Evolutionary conservation across 345 rosid genomes (phyloP).

Genomic region (Carallia pectinifolia): DNA sequence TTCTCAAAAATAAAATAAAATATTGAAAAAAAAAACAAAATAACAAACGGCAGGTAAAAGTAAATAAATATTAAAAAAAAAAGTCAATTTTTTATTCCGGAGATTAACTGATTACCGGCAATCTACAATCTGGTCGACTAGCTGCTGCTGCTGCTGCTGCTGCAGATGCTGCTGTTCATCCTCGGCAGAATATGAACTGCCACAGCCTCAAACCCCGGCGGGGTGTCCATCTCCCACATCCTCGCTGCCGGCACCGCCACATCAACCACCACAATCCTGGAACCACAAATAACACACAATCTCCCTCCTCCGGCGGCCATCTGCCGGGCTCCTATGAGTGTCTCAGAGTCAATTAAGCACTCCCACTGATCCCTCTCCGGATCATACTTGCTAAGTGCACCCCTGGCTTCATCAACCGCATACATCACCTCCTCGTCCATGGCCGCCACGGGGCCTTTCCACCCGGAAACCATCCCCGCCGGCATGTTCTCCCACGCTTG

Average conservation of each 20-base stretch:
- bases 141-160: too few relatives aligned
- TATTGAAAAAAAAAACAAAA: too few relatives aligned
- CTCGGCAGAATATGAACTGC: conserved; percentile 45
- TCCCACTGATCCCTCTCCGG: conserved; percentile 40
- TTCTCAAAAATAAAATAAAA: too few relatives aligned
- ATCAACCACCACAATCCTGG: conserved; percentile 40
- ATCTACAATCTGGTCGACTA: not conserved
- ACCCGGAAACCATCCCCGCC: conserved; percentile 45
- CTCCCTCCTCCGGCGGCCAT: conserved; percentile 42
- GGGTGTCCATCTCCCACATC: conserved; percentile 33
- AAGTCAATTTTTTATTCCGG: too few relatives aligned
- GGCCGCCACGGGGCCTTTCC: conserved; percentile 54
- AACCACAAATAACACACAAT: conserved; percentile 35
- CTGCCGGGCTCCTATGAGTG: conserved; percentile 40
- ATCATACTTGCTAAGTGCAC: conserved; percentile 36
- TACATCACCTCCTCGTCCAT: conserved; percentile 49
- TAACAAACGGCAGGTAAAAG: too few relatives aligned
- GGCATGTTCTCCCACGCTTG: conserved; percentile 47
- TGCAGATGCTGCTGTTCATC: conserved; percentile 17
- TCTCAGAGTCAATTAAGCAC: conserved; percentile 18
- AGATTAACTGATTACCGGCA: not conserved
- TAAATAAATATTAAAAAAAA: too few relatives aligned
- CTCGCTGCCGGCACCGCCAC: conserved; percentile 22
- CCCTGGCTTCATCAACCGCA: conserved; percentile 38
- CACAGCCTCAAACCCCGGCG: conserved; percentile 29